Percentiles rank a stretch among this genome's conserved stretches.
Evolutionary conservation across 2,329 filamentous ascomycete species (phyloP).

Genomic region (Aureobasidium lini): DNA sequence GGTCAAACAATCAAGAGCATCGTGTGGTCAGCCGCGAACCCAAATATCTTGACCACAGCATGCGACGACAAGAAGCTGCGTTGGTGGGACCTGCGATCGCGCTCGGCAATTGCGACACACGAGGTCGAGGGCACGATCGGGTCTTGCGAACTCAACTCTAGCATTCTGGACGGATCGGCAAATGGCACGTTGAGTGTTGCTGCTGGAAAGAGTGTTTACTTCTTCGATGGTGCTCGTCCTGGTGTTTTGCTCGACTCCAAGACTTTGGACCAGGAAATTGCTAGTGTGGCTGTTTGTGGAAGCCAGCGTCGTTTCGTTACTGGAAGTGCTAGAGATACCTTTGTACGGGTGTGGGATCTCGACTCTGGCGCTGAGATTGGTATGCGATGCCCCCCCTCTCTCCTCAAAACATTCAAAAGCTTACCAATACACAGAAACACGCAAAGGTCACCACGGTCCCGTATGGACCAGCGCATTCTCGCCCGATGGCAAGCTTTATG

Average conservation of each 20-base stretch:
- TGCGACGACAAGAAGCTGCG: slow-evolving; percentile 84
- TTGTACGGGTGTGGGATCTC: slow-evolving; percentile 91
- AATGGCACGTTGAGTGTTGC: slow-evolving; percentile 75
- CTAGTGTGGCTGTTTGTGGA: slow-evolving; percentile 81
- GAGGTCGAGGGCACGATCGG: slow-evolving; percentile 78
- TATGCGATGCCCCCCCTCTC: too few relatives aligned
- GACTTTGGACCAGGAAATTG: slow-evolving; percentile 74
- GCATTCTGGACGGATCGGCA: slow-evolving; percentile 51
- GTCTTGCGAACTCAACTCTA: slow-evolving; percentile 77
- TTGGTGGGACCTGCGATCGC: slow-evolving; percentile 85
- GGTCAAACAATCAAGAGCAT: slow-evolving; percentile 90
- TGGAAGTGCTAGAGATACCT: slow-evolving; percentile 85
- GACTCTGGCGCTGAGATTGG: slow-evolving; percentile 73
- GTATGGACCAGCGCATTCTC: slow-evolving; percentile 96
- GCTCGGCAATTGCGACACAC: slow-evolving; percentile 67
- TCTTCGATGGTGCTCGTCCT: slow-evolving; percentile 72
- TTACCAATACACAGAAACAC: slow-evolving; percentile 55
- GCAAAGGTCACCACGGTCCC: slow-evolving; percentile 94
- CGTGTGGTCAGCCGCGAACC: slow-evolving; percentile 75
- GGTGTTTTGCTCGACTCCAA: slow-evolving; percentile 69
- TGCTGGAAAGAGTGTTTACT: slow-evolving; percentile 89
- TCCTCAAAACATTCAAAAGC: too few relatives aligned
- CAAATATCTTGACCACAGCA: slow-evolving; percentile 82
- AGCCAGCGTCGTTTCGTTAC: slow-evolving; percentile 78
- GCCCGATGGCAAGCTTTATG: slow-evolving; percentile 91